Evolutionary conservation across 805 yeast species (phyloP).

Genomic region (Saturnispora besseyi): DNA sequence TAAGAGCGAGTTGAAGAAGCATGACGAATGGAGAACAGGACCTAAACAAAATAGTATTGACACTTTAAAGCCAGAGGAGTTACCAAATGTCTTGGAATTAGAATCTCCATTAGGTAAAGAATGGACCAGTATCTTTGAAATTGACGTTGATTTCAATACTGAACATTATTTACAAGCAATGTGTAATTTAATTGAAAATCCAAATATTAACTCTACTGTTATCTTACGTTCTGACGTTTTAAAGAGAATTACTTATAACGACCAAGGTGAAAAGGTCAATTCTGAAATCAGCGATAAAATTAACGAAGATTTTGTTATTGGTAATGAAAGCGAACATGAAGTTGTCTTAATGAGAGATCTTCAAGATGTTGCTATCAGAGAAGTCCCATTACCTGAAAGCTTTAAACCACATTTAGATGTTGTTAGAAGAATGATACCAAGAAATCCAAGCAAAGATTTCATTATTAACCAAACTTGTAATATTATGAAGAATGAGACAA

Average conservation of each 20-base stretch:
- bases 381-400: constrained; percentile 24
- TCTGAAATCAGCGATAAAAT: constrained; percentile 25
- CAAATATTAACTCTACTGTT: constrained; percentile 87
- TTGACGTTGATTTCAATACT: constrained; percentile 38
- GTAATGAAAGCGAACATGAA: constrained; percentile 12
- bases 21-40: constrained; percentile 14
- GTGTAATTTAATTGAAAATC: constrained; percentile 70
- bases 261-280: constrained; percentile 20
- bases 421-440: constrained; percentile 82
- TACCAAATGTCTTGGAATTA: constrained; percentile 31
- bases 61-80: constrained; percentile 22
- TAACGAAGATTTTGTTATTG: constrained; percentile 26
- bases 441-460: constrained; percentile 81
- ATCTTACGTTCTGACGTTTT: constrained; percentile 81
- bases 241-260: constrained; percentile 35
- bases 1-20: constrained; percentile 9
- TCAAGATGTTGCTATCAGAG: constrained; percentile 34
- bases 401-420: constrained; percentile 38
- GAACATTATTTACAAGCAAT: constrained; percentile 66
- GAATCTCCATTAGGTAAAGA: constrained; percentile 43
- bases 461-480: constrained; percentile 81
- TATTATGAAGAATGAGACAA: constrained; percentile 29
- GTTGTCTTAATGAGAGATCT: constrained; percentile 23
- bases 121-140: constrained; percentile 55
- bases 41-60: constrained; percentile 10